Evolutionary conservation across 116 monocot species (phyloP), one percentile per base, ranked within the genome.

Genomic region (Phalaenopsis hybrid): DNA sequence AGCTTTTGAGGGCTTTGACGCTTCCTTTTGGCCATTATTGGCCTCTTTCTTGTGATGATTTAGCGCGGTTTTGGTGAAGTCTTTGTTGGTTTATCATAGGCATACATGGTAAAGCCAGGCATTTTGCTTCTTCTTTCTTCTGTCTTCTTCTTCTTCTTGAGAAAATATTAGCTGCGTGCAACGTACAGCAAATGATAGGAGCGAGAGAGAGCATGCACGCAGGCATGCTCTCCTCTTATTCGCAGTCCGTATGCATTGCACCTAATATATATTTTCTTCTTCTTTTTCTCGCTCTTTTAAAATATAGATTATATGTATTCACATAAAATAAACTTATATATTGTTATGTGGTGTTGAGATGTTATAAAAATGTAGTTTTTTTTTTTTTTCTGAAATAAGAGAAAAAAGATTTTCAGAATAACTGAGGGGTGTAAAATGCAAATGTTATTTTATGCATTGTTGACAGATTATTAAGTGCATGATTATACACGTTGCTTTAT

Each of bases 81-180:
- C 1, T 44, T 75, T 44, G 6, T 21, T 17, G 25, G 21, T 50
- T 77, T 50, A 49, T 77, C 75, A 6, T 18, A 12, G 48, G 77
- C 77, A 77, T 77, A 77, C 77, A 52, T 77, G 77, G 77, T 50
- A 77, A 77, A 51, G 77, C 77, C 77, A 77, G 77, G 77, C 77
- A 50, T 77, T 50, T 18, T 37, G 3, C 37, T 37, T 1, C 3
- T 2, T 1, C 37, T 37, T 31, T 68, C 10, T 72, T 72, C 16
- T 72, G 37, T 15, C 15, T 37, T 16, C 16, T 37, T 72, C 8
- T 37, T 72, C 37, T 72, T 33, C 37, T 37, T 72, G 37, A 37
- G 37, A 37, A 37, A 37, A 37, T 37, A 37, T 37, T 37, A 37
- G 37, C 2, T 37, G 37, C 37, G 37, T 37, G 37, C 37, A 37